Evolutionary conservation across 257 asterid genomes (phyloP).

Genomic region (Verbascum thapsus): DNA sequence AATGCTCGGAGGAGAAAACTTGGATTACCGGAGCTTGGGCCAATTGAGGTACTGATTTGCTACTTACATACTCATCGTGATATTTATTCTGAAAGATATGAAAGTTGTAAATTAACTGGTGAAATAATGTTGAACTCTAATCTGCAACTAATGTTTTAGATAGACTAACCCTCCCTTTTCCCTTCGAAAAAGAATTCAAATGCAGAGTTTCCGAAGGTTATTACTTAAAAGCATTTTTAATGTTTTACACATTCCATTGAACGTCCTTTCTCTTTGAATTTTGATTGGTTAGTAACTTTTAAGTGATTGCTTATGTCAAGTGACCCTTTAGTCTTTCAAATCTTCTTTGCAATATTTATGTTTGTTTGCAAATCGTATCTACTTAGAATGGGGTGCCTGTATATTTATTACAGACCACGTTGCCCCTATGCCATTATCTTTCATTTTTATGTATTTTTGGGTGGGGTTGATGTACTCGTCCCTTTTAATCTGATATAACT

Average conservation of each 20-base stretch:
- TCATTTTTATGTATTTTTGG: neutral
- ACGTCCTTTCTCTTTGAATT: no score
- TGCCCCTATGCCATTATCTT: neutral
- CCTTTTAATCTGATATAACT: no score
- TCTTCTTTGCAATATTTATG: neutral
- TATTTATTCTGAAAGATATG: constrained; percentile 14
- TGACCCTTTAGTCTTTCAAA: no score
- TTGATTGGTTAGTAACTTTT: no score
- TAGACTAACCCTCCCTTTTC: neutral
- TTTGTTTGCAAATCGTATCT: constrained; percentile 9
- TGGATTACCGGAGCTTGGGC: constrained; percentile 89
- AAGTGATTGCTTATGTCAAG: no score
- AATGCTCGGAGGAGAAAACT: constrained; percentile 81
- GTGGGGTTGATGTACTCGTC: neutral
- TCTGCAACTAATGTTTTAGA: constrained; percentile 8
- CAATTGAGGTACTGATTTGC: constrained; percentile 71
- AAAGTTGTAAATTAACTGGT: constrained; percentile 15
- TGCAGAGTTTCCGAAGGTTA: neutral
- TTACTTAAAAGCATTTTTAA: constrained; percentile 7
- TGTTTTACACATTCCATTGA: neutral
- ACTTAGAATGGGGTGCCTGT: constrained; percentile 21
- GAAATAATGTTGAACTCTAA: constrained; percentile 3
- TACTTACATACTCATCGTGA: neutral
- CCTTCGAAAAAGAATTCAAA: neutral
- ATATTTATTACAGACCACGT: neutral